Percentiles rank a stretch among this genome's conserved stretches.
Evolutionary conservation across 2,329 filamentous ascomycete genomes (phyloP).

Genomic region (Monilinia laxa): DNA sequence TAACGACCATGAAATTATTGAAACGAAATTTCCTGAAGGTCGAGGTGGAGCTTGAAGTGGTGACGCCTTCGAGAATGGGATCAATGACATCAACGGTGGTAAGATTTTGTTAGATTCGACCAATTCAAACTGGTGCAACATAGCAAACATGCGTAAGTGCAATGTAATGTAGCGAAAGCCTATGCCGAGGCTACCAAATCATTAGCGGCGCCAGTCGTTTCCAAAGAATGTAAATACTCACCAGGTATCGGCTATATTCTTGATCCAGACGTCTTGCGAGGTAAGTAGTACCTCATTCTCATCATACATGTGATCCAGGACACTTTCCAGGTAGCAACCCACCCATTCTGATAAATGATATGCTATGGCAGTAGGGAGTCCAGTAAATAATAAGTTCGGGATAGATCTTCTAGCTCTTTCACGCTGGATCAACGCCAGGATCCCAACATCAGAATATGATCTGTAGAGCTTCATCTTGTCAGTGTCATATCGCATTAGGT

Average conservation of each 20-base stretch:
- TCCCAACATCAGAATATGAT: constrained; percentile 33
- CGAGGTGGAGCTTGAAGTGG: constrained; percentile 32
- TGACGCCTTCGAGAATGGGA: constrained; percentile 37
- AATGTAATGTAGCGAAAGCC: constrained; percentile 34
- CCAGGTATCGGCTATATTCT: constrained; percentile 22
- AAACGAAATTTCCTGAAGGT: constrained; percentile 23
- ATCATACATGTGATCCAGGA: constrained; percentile 32
- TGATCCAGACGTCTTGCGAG: constrained; percentile 24
- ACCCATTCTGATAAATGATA: constrained; percentile 37
- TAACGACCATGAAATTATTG: constrained; percentile 28
- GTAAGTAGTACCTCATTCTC: constrained; percentile 29
- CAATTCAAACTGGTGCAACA: constrained; percentile 39
- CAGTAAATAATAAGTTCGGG: constrained; percentile 33
- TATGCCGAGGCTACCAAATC: constrained; percentile 32
- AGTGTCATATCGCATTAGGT: not conserved
- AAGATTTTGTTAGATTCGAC: constrained; percentile 24
- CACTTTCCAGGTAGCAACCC: constrained; percentile 30
- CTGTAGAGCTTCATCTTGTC: constrained; percentile 37
- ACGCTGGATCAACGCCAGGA: constrained; percentile 34
- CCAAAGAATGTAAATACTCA: constrained; percentile 23
- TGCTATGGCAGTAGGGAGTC: constrained; percentile 37
- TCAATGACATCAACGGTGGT: constrained; percentile 18
- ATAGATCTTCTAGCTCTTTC: constrained; percentile 32
- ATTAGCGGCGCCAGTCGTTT: constrained; percentile 18
- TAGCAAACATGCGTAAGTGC: constrained; percentile 39